Percentiles rank a stretch among this genome's conserved stretches.
These are phyloP conservation scores for Coniochaeta hoffmannii DNA, from an alignment of 2,329 filamentous ascomycete species.

Conservation along the genomic window DNA sequence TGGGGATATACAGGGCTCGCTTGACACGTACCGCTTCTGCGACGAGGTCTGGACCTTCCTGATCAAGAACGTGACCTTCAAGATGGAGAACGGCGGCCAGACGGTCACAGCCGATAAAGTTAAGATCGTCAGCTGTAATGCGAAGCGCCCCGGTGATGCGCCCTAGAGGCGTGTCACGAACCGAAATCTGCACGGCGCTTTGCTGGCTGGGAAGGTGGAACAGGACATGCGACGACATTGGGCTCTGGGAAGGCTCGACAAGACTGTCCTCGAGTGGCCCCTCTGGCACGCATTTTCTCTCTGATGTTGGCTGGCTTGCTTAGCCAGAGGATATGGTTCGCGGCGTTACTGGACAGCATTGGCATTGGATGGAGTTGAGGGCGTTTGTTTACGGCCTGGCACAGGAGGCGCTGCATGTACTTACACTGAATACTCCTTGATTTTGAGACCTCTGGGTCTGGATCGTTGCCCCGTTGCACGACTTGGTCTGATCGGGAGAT, in stretches of 20 bases:
- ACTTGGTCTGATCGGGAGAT: no score
- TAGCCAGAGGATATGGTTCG: background rate
- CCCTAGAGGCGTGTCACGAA: conserved; percentile 12
- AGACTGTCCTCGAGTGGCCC: no score
- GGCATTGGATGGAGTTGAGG: background rate
- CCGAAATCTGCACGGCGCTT: no score
- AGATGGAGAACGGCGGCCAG: conserved; percentile 74
- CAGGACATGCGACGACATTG: no score
- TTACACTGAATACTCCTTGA: no score
- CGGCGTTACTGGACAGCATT: background rate
- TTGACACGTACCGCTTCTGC: conserved; percentile 98
- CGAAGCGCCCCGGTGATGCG: conserved; percentile 51
- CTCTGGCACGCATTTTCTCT: no score
- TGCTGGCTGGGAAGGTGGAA: no score
- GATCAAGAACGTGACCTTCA: conserved; percentile 98
- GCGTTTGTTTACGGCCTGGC: background rate
- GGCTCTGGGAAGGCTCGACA: no score
- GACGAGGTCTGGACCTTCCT: conserved; percentile 99
- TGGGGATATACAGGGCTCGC: conserved; percentile 64
- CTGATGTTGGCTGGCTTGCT: no score
- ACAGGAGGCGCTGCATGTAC: background rate
- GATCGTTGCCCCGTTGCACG: background rate
- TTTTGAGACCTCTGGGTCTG: background rate
- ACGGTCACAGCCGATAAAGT: conserved; percentile 80
- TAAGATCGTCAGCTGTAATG: conserved; percentile 98